Base-by-base conservation (phyloP, 805 yeast genomes). In the Candida morakotiae region DNA sequence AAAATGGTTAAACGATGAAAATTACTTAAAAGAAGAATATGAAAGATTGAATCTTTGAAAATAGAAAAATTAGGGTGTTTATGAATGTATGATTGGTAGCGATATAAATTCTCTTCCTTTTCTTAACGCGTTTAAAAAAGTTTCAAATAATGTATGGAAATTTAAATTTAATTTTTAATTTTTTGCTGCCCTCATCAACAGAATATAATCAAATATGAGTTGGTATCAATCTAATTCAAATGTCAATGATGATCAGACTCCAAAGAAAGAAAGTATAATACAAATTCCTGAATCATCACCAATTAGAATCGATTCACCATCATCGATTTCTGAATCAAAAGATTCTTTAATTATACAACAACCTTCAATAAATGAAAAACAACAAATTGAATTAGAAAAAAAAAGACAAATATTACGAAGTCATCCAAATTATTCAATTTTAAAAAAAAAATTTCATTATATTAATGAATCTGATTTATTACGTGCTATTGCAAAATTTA, bases 271-370 rank as follows among this genome's bases (percentile, higher is more conserved):
- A 13, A 43, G 29, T 27, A 52, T 56, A 36, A 46, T 67, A 15
- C 72, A 67, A 47, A 72, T 67, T 6, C 72, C 72, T 3, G 52
- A 62, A 35, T 60, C 68, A 22, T 62, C 69, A 18, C 73, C 73
- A 11, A 58, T 67, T 10, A 34, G 42, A 21, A 52, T 62, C 14
- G 44, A 48, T 19, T 44, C 61, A 14, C n/a, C n/a, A n/a, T n/a
- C n/a, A n/a, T n/a, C n/a, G n/a, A n/a, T n/a, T n/a, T 54, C 65
- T 4, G 65, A 67, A 17, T 33, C 24, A 9, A 26, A 31, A 14
- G 23, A 21, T 21, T 9, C 7, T 9, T 9, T 21, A 21, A 28
- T 39, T 24, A 32, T 36, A 15, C 37, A 19, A 38, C 43, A 26
- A 41, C 44, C 31, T 2, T 27, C 39, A 9, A 29, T 34, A 13